These are phyloP conservation scores for Pichia sp. DNA, from an alignment of 1,139 yeast species.

Conservation along the genomic window DNA sequence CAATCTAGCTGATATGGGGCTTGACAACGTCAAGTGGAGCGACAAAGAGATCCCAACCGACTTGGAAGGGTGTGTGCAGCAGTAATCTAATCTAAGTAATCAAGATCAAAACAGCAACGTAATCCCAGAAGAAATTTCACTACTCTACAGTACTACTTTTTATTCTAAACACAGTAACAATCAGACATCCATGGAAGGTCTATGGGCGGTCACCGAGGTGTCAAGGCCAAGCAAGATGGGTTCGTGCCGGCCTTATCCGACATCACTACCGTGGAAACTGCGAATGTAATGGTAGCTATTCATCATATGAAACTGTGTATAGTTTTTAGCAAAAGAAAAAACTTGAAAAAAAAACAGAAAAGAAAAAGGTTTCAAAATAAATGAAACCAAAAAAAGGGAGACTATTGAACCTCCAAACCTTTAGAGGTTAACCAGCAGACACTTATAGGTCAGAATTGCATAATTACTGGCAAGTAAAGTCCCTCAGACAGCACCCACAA, in stretches of 20 bases:
- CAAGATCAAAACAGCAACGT: neutral
- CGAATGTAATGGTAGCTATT: conserved; percentile 73
- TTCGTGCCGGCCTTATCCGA: conserved; percentile 47
- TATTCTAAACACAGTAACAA: conserved; percentile 23
- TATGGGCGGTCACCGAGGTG: conserved; percentile 76
- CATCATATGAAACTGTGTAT: conserved; percentile 51
- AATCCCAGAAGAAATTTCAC: neutral
- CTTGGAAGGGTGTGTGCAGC: conserved; percentile 31
- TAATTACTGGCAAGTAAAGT: conserved; percentile 86
- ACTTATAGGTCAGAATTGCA: conserved; percentile 19
- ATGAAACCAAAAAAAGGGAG: neutral
- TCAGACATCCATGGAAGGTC: conserved; percentile 66
- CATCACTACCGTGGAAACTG: conserved; percentile 90
- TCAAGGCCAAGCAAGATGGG: conserved; percentile 54
- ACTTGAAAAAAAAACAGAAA: neutral
- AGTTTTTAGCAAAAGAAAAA: neutral
- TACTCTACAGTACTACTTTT: neutral
- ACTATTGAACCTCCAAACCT: conserved; percentile 9
- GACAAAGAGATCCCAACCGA: conserved; percentile 32
- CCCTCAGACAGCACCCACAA: conserved; percentile 24
- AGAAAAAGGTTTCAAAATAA: neutral
- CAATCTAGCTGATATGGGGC: conserved; percentile 43
- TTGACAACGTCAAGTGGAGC: conserved; percentile 23
- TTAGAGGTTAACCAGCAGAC: conserved; percentile 18
- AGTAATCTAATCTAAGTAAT: conserved; percentile 15